Base-by-base conservation (phyloP, 2,329 filamentous ascomycete species). In the Graphilbum sp. region DNA sequence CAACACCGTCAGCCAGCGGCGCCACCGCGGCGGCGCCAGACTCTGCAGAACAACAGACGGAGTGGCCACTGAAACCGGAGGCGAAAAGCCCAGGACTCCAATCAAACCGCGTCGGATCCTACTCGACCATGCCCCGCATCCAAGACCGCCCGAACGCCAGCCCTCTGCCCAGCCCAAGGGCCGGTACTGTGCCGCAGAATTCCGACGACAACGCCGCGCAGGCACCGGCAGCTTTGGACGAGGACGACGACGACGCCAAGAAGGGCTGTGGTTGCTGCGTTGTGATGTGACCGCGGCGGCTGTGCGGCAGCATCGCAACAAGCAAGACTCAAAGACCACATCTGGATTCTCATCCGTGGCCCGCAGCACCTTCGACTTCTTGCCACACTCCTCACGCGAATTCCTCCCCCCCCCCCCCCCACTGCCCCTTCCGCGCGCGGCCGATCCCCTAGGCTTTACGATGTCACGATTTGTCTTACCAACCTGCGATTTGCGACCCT, bases 211-310 rank as follows among this genome's bases (percentile, higher is more conserved):
- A 66, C 5, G 61, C 68, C 33, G 62, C 50, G 4, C 50, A 65
- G 44, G 53, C 72, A 19, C 68, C 69, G 33, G 64, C 75, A 35
- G 62, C 66, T n/a, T n/a, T n/a, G 5, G 61, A 62, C 1, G 33
- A 35, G 11, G 66, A 73, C 42, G 65, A 72, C 38, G 54, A 47
- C 61, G 37, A 34, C 3, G 24, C 66, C 48, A 66, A 73, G 49
- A 69, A 66, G 45, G 69, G 72, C 11, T 79, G 78, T 47, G 75
- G 72, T 41, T 81, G 79, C 56, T 86, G 80, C 56, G 63, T 83
- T 43, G 69, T 87, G 47, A 85, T 85, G 80, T 85, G 64, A 72
- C 21, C 21, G 6, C 21, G 21, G 21, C 6, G 6, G 21, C 11
- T 46, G 24, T 21, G n/a, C n/a, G n/a, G n/a, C n/a, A n/a, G n/a